Conservation (phyloP, 805 yeast species). For the Tetrapisispora fleetii region DNA sequence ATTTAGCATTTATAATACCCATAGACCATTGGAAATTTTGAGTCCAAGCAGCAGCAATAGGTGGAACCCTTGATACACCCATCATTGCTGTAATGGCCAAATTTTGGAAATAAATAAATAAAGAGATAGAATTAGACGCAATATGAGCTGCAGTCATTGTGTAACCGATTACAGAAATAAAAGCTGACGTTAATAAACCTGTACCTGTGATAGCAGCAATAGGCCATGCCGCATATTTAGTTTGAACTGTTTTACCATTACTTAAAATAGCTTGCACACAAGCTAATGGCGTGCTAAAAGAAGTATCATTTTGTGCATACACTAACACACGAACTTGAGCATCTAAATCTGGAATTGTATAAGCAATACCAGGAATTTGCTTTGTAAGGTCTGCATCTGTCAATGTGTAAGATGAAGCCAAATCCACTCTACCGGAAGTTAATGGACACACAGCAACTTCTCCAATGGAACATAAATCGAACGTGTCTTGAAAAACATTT, state of each 20-base stretch:
- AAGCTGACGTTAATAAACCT: slow-evolving; percentile 80
- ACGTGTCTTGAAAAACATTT: slow-evolving; percentile 40
- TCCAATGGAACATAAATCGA: slow-evolving; percentile 57
- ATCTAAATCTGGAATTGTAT: slow-evolving; percentile 86
- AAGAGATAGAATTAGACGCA: slow-evolving; percentile 89
- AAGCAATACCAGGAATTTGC: slow-evolving; percentile 74
- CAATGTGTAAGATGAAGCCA: slow-evolving; percentile 41
- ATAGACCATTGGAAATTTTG: slow-evolving; percentile 95
- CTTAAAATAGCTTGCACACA: slow-evolving; percentile 83
- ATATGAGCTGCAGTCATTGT: slow-evolving; percentile 92
- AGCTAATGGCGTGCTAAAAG: slow-evolving; percentile 47
- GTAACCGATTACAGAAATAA: slow-evolving; percentile 79
- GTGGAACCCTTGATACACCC: slow-evolving; percentile 89
- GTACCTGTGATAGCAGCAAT: slow-evolving; percentile 84
- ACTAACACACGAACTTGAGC: slow-evolving; percentile 76
- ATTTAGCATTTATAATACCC: slow-evolving; percentile 70
- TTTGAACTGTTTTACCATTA: slow-evolving; percentile 90
- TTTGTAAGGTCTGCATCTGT: slow-evolving; percentile 30
- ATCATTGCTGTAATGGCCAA: slow-evolving; percentile 89
- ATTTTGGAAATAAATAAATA: slow-evolving; percentile 89
- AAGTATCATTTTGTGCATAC: slow-evolving; percentile 39
- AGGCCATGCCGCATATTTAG: slow-evolving; percentile 90
- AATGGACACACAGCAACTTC: slow-evolving; percentile 69
- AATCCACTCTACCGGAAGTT: slow-evolving; percentile 75
- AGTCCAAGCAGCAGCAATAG: slow-evolving; percentile 96